Base-by-base conservation (phyloP, 306 rosid species). In the Purshia tridentata region DNA sequence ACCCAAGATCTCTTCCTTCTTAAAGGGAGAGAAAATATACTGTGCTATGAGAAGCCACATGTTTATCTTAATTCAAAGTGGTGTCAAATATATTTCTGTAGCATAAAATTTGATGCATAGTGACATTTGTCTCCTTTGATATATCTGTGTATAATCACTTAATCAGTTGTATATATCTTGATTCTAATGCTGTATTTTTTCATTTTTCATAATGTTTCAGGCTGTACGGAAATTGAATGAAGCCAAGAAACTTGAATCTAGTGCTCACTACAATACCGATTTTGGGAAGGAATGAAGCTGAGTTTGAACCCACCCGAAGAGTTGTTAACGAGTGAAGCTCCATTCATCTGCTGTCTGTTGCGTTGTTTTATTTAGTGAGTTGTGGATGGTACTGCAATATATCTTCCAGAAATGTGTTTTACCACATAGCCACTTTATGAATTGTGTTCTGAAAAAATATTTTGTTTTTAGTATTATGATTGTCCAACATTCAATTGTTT, bases 241-340 rank as follows among this genome's bases (percentile, higher is more conserved):
- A 61, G 95, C 88, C 41, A 92, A 90, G 90, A 92, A 90, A 73
- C 96, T 94, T 53, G 98, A 88, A 76, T 84, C 96, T 16, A 91
- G 88, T 39, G 85, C 98, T 8, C 99, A 84, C 79, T 94, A 94
- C 76, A 94, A 35, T 50, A 76, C 95, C 22, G 97, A 91, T 76
- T 94, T 94, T 52, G 96, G 97, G 37, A 94, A 94, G 77, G 96
- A 91, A 0, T 89, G 75, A 81, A 74, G 15, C 37, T 1, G 14
- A 72, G 13, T 16, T 9, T 42, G 51, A 48, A 14, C 13, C 23
- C 5, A 8, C 12, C 16, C 8, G 0, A 51, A 46, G 63, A 64
- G 22, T 65, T 54, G 12, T 0, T 12, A 4, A 54, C 18, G 45
- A 64, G 40, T 2, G 19, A 52, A 67, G 56, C 48, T 47, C 20